Base-by-base conservation (phyloP, 768 basidiomycete genomes). In the Lactarius tabidus region DNA sequence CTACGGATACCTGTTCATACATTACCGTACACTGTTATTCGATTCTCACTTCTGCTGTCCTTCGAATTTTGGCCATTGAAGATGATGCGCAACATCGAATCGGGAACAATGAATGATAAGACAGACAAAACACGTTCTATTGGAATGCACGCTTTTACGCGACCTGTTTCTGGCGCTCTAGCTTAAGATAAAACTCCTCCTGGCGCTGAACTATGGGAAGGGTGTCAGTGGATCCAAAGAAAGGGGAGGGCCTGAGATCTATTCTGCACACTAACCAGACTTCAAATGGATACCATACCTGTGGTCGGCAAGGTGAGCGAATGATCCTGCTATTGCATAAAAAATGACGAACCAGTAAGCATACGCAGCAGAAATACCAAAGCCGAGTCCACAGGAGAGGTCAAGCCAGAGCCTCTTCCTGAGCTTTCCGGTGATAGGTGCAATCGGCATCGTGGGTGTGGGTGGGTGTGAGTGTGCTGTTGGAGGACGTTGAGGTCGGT, bases 401-500 rank as follows among this genome's bases (percentile, higher is more conserved):
- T 97, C 95, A 67, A 93, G 85, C 86, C 91, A 91, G 77, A 95
- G 86, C 72, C 87, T 82, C 79, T 95, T 96, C 80, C 94, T 90
- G 79, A 95, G 90, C 80, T 85, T 93, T 75, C 94, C 94, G 59
- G 90, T 90, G 77, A 96, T 94, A 71, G 94, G 93, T 67, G 91
- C 88, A 75, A 96, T 89, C 73, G 91, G 76, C 91, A 93, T 93
- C 65, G 70, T 75, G 68, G 70, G 70, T 74, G 74, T 58, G 61
- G 67, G 71, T 53, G 35, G 62, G 66, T 20, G 69, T 67, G 51
- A 57, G 45, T 23, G 35, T 45, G 56, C n/a, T 41, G 51, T 41
- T 18, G 60, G 35, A 28, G 1, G 57, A 23, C 26, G 23, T 61
- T 60, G 53, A 56, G 36, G 52, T 66, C 56, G 55, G 53, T 5